phyloP scores from a whole-genome alignment of 306 rosid genomes.

The Cicer yamashitae region DNA sequence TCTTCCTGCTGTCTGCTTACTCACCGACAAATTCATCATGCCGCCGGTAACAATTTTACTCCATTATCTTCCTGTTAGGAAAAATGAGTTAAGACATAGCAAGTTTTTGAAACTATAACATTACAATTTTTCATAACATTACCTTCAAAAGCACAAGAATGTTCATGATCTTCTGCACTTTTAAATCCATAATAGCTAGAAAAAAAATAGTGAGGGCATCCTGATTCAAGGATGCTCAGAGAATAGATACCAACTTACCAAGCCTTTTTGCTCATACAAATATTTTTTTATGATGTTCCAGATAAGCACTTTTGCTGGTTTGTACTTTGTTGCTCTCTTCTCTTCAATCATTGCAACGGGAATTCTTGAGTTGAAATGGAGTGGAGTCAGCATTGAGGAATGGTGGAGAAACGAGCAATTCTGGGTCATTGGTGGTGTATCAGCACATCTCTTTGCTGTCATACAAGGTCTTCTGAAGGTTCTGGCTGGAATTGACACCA shows the following conservation, averaged over 20 bases:
- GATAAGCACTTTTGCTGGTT: slow-evolving; percentile 95
- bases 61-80: slow-evolving; percentile 1
- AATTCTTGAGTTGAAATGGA: slow-evolving; percentile 96
- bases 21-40: slow-evolving; percentile 98
- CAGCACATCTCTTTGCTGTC: slow-evolving; percentile 90
- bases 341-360: slow-evolving; percentile 83
- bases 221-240: slow-evolving; percentile 20
- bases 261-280: slow-evolving; percentile 31
- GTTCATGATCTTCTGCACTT: slow-evolving; percentile 14
- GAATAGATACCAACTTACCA: slow-evolving; percentile 22
- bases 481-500: slow-evolving; percentile 88
- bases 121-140: slow-evolving; percentile 18
- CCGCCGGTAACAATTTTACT: slow-evolving; percentile 70
- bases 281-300: slow-evolving; percentile 49
- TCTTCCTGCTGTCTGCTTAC: slow-evolving; percentile 93
- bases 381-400: slow-evolving; percentile 97
- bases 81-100: slow-evolving; percentile 24
- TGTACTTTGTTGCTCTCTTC: slow-evolving; percentile 83
- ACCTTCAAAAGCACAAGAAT: slow-evolving; percentile 39
- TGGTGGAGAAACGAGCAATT: slow-evolving; percentile 99
- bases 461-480: slow-evolving; percentile 92
- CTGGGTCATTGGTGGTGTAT: slow-evolving; percentile 98
- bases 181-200: slow-evolving; percentile 1
- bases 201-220: not conserved
- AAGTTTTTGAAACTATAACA: slow-evolving; percentile 29